phyloP scores from a whole-genome alignment of 805 yeast genomes.

The Ogataea thermomethanolica region DNA sequence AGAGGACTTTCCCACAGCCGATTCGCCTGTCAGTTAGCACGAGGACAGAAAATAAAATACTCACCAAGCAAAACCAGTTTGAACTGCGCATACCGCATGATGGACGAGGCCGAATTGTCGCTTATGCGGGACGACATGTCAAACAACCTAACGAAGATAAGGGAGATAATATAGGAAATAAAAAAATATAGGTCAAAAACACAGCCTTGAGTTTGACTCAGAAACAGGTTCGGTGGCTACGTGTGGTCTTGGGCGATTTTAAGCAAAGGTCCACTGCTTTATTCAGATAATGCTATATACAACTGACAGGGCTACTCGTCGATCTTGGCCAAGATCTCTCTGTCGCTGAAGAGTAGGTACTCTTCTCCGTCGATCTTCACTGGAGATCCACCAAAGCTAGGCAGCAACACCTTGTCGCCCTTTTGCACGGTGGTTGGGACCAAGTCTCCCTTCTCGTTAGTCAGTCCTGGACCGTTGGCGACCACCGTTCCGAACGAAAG shows the following conservation, averaged over 20 bases:
- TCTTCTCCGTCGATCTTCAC: conserved; percentile 75
- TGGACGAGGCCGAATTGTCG: conserved; percentile 1
- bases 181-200: background rate
- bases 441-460: conserved; percentile 66
- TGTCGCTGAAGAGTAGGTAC: conserved; percentile 69
- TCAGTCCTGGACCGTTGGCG: conserved; percentile 88
- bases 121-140: conserved; percentile 19
- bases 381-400: conserved; percentile 88
- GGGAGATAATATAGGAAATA: conserved; percentile 3
- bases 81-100: conserved; percentile 45
- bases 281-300: conserved; percentile 1
- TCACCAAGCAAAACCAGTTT: conserved; percentile 52
- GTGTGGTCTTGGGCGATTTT: too few relatives aligned
- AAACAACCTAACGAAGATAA: conserved; percentile 10
- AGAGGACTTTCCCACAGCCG: conserved; percentile 68
- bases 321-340: conserved; percentile 92
- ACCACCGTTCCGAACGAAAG: conserved; percentile 87
- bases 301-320: conserved; percentile 42
- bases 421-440: conserved; percentile 72
- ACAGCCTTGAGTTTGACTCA: conserved; percentile 1
- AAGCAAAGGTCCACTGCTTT: too few relatives aligned
- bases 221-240: too few relatives aligned
- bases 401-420: conserved; percentile 94
- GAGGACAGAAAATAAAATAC: conserved; percentile 13
- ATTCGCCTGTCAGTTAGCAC: conserved; percentile 43